Base-by-base conservation (phyloP, 805 yeast genomes). In the Wickerhamomyces mucosus region DNA sequence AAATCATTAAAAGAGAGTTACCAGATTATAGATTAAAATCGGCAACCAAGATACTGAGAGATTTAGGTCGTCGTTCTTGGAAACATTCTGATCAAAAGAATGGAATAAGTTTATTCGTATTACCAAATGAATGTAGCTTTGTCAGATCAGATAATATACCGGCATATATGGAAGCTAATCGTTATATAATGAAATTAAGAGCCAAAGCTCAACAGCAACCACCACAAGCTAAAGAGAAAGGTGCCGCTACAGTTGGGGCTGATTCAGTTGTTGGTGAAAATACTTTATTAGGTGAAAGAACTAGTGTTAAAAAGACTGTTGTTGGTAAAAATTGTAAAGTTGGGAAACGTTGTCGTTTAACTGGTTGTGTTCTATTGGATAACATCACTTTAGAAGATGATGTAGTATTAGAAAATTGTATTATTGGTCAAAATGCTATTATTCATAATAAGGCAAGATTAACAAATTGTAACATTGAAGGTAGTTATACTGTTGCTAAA, bases 1-100 rank as follows among this genome's bases (percentile, higher is more conserved):
- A 62, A 7, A 60, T 79, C 10, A 60, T 83, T 16, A 59, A 60
- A 13, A 51, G 50, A 9, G 53, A 58, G 39, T 38, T 52, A 39
- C 35, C 55, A 37, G 39, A 41, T 19, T 29, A 42, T 12, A 40
- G 50, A 16, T 41, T 32, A 7, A 66, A 74, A 41, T 66, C 85
- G 5, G 58, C 76, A 22, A 68, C 69, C 15, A 81, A 81, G 48
- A 65, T 88, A 16, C 69, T 86, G 26, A 72, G 97, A 48, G 95
- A 86, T 48, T 58, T 89, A 36, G 94, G 94, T 4, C 72, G 97
- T 55, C 72, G 94, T 40, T 78, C 95, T 2, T 92, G 98, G 98
- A 72, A 70, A 45, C 95, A 86, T 51, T 64, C 79, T 0, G 45
- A 49, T 6, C 50, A 56, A 8, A 64, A 65, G 39, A 83, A 76